These are phyloP conservation scores for Stentor roeselii DNA, from an alignment of 73 alveolate species.

Conservation along the genomic window DNA sequence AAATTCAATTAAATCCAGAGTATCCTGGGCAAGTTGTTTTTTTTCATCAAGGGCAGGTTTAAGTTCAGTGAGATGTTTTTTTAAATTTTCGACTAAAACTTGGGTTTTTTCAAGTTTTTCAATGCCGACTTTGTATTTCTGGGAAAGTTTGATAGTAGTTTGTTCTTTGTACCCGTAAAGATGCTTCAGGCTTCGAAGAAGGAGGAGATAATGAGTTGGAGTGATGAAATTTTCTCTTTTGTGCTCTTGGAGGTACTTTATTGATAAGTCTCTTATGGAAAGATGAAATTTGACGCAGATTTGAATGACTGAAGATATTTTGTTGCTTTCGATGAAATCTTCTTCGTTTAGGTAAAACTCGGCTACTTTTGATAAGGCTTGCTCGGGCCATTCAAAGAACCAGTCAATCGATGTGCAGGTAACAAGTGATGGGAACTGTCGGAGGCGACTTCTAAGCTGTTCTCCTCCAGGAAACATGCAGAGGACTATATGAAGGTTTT, in stretches of 20 bases:
- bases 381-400: conserved; percentile 93
- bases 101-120: conserved; percentile 85
- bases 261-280: conserved; percentile 40
- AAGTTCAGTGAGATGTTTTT: conserved; percentile 78
- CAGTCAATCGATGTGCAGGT: conserved; percentile 94
- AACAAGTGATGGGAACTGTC: conserved; percentile 98
- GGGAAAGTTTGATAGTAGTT: conserved; percentile 58
- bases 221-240: conserved; percentile 51
- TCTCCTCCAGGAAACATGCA: conserved; percentile 92
- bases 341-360: conserved; percentile 33
- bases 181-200: conserved; percentile 58
- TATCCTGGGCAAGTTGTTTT: conserved; percentile 83
- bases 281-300: conserved; percentile 85
- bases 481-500: conserved; percentile 83
- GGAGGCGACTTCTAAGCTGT: conserved; percentile 63
- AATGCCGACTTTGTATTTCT: conserved; percentile 84
- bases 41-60: conserved; percentile 89
- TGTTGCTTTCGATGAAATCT: conserved; percentile 11
- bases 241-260: conserved; percentile 36
- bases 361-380: conserved; percentile 82
- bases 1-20: conserved; percentile 73
- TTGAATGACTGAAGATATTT: conserved; percentile 49
- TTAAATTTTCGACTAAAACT: conserved; percentile 78
- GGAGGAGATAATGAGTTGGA: conserved; percentile 57
- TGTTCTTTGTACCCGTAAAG: conserved; percentile 38